Conservation (phyloP, 768 basidiomycete species). For the Leccinum uliginosum region DNA sequence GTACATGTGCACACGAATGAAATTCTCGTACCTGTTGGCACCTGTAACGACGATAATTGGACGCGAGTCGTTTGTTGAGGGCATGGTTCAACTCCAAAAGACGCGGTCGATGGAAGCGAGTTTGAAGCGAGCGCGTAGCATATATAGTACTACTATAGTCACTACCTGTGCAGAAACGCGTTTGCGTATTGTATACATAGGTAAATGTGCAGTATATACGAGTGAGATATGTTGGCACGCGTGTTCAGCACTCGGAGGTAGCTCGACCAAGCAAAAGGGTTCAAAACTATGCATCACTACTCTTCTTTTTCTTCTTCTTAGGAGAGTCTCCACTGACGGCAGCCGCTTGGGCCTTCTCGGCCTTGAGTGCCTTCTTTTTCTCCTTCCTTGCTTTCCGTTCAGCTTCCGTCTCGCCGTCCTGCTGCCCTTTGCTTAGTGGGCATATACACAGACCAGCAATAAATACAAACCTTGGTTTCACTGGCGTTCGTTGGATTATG, state of each 20-base stretch:
- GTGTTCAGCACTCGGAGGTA: neutral
- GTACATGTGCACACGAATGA: neutral
- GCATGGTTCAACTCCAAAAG: conserved; percentile 22
- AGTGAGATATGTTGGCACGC: conserved; percentile 1
- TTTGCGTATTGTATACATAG: neutral
- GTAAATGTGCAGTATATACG: neutral
- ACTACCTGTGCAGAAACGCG: neutral
- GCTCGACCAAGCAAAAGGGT: neutral
- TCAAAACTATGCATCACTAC: conserved; percentile 27
- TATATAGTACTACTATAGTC: too few relatives aligned
- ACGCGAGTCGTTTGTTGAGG: conserved; percentile 14
- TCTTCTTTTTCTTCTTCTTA: conserved; percentile 42
- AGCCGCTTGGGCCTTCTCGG: conserved; percentile 57
- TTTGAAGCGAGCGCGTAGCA: neutral
- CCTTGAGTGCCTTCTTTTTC: conserved; percentile 71
- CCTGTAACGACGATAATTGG: conserved; percentile 67
- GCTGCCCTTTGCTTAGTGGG: conserved; percentile 23
- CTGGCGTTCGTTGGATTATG: conserved; percentile 39
- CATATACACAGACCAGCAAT: conserved; percentile 3
- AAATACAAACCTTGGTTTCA: conserved; percentile 37
- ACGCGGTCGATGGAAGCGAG: neutral
- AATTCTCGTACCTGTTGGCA: conserved; percentile 53
- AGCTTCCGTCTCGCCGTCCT: conserved; percentile 68
- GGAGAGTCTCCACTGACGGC: conserved; percentile 40
- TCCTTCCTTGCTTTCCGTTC: conserved; percentile 83